phyloP scores from a whole-genome alignment of 352 stramenopile species.

The Blastocystis sp. region DNA sequence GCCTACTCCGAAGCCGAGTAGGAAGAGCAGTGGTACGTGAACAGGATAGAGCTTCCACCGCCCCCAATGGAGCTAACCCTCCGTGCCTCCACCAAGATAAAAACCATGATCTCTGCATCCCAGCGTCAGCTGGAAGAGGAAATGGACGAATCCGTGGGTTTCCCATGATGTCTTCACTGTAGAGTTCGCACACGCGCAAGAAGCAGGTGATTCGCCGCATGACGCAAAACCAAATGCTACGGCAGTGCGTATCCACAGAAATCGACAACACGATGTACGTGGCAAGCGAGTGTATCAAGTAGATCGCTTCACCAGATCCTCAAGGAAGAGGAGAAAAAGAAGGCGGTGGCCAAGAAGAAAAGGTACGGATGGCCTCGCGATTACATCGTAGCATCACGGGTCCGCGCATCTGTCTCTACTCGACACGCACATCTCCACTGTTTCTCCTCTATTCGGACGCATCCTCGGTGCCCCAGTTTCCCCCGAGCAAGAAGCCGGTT shows the following conservation, averaged over 20 bases:
- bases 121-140: slow-evolving; percentile 26
- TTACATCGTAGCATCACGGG: slow-evolving; percentile 13
- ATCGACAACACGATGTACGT: slow-evolving; percentile 43
- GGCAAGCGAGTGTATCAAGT: neutral
- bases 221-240: slow-evolving; percentile 24
- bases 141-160: neutral
- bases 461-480: neutral
- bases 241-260: slow-evolving; percentile 16
- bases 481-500: neutral
- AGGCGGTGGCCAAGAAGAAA: slow-evolving; percentile 11
- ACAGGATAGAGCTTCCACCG: neutral
- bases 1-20: slow-evolving; percentile 16
- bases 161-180: neutral
- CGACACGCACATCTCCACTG: neutral
- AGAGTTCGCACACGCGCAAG: neutral
- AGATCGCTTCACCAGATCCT: slow-evolving; percentile 47
- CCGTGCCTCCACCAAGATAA: slow-evolving; percentile 24
- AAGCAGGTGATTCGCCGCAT: neutral
- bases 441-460: slow-evolving; percentile 21
- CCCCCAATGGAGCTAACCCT: slow-evolving; percentile 26
- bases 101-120: slow-evolving; percentile 17
- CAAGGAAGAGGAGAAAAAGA: slow-evolving; percentile 51
- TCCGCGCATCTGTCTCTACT: slow-evolving; percentile 8
- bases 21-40: neutral
- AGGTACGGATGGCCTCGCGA: neutral